Evolutionary conservation across 2,329 filamentous ascomycete species (phyloP), one percentile per base, ranked within the genome.

Genomic region (Lasiodiplodia sp.): DNA sequence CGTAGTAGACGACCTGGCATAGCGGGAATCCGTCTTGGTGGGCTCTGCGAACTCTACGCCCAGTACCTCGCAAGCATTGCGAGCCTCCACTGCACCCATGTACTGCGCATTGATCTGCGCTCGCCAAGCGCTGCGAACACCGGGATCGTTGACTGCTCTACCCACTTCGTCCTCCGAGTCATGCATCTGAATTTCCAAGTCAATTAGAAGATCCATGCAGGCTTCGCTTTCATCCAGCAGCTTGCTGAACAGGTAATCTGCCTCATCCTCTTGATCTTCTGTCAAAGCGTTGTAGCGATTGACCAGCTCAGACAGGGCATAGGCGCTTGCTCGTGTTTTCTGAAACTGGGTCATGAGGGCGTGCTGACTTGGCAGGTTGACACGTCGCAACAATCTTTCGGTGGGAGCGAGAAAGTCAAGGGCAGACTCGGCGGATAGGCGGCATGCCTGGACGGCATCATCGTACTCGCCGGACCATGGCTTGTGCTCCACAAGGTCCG

Each of bases 91-190:
- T 60, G 88, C 75, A 70, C 86, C 86, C 58, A 85, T 84, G 72
- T 87, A 88, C 44, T 89, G 82, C 71, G 87, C 83, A 44, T 88
- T 82, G 78, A 90, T 83, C 53, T 89, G 80, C 18, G 84, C 87
- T 31, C 88, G 85, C 64, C 89, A 79, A 71, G 88, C 86, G 68
- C 86, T 84, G 7, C 84, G 81, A 71, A 89, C 87, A 4, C 84
- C 83, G 60, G 85, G 82, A 68, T 86, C 86, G 11, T 69, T 69
- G 34, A 77, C 74, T 55, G 78, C 78, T 51, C 47, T 68, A 25
- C 37, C 51, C 18, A 68, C 60, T 38, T 68, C 67, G 4, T 68
- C 58, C 23, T 56, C 51, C 10, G 51, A 55, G 49, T 68, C 67
- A 53, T 68, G 57, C 51, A 68, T 47, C 10, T 56, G 49, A 18